A percentile compares a stretch with the other conserved stretches of the same genome.
Evolutionary conservation across 2,329 filamentous ascomycete species (phyloP).

Genomic region (Cladobotryum mycophilum): DNA sequence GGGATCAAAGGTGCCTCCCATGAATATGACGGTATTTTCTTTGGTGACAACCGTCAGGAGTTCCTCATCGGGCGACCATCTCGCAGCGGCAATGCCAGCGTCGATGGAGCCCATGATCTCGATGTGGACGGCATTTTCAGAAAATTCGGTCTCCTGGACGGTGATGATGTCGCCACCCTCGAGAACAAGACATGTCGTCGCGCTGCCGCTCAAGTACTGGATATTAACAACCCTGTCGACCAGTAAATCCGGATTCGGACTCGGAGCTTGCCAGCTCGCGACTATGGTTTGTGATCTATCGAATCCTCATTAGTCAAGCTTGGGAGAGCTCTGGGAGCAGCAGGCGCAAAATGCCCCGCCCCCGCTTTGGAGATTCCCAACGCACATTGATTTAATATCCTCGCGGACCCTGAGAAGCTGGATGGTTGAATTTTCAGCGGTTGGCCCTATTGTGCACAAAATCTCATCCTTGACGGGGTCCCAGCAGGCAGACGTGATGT

Average conservation of each 20-base stretch:
- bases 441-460: slow-evolving; percentile 80
- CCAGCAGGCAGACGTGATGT: slow-evolving; percentile 77
- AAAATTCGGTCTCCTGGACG: slow-evolving; percentile 57
- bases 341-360: slow-evolving; percentile 8
- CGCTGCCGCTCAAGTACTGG: slow-evolving; percentile 78
- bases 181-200: slow-evolving; percentile 73
- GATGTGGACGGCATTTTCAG: slow-evolving; percentile 64
- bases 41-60: slow-evolving; percentile 77
- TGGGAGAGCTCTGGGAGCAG: background rate
- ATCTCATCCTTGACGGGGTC: slow-evolving; percentile 71
- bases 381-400: slow-evolving; percentile 37
- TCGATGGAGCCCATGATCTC: slow-evolving; percentile 95
- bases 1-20: slow-evolving; percentile 86
- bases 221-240: slow-evolving; percentile 72
- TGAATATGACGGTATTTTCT: slow-evolving; percentile 74
- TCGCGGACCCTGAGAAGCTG: slow-evolving; percentile 57
- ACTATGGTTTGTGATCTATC: slow-evolving; percentile 39
- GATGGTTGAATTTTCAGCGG: slow-evolving; percentile 61
- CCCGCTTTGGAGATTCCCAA: slow-evolving; percentile 12
- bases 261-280: slow-evolving; percentile 84
- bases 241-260: slow-evolving; percentile 66
- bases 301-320: slow-evolving; percentile 10
- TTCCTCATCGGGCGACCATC: slow-evolving; percentile 95
- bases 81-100: slow-evolving; percentile 79
- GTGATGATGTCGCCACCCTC: slow-evolving; percentile 87